These are phyloP conservation scores for Candida arabinofermentans DNA, from an alignment of 805 yeast genomes.

Conservation along the genomic window DNA sequence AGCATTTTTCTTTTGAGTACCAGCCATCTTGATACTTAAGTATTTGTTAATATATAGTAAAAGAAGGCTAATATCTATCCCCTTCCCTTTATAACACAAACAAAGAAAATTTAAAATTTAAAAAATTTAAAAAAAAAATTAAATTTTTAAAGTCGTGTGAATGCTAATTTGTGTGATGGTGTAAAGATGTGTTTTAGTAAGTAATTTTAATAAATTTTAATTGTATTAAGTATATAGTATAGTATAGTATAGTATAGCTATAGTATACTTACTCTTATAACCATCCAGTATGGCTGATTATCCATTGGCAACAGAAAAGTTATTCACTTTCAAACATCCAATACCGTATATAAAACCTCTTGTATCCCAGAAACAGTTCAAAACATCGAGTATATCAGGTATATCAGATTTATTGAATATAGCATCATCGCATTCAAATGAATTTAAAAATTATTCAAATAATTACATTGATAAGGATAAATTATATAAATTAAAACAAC, in stretches of 20 bases:
- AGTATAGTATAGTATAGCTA: background rate
- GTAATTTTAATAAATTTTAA: too few species aligned
- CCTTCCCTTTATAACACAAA: background rate
- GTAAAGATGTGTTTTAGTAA: background rate
- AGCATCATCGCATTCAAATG: slow-evolving; percentile 28
- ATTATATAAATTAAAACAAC: slow-evolving; percentile 23
- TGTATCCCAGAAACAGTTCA: background rate
- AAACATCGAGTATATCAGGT: slow-evolving; percentile 45
- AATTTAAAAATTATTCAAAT: slow-evolving; percentile 15
- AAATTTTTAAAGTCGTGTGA: background rate
- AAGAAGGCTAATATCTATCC: background rate
- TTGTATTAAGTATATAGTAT: background rate
- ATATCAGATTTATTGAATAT: slow-evolving; percentile 32
- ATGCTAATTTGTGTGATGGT: background rate
- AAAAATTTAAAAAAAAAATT: background rate
- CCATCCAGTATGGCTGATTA: too few species aligned
- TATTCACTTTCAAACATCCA: too few species aligned
- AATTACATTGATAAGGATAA: slow-evolving; percentile 22
- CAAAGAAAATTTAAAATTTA: background rate
- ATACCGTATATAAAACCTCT: too few species aligned
- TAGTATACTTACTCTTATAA: too few species aligned
- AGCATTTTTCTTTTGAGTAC: slow-evolving; percentile 92
- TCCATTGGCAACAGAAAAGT: too few species aligned
- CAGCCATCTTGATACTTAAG: slow-evolving; percentile 36
- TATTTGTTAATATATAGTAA: background rate